Percentiles rank a stretch among this genome's conserved stretches.
Evolutionary conservation across 2,329 filamentous ascomycete genomes (phyloP).

Genomic region (Trichophyton simii): DNA sequence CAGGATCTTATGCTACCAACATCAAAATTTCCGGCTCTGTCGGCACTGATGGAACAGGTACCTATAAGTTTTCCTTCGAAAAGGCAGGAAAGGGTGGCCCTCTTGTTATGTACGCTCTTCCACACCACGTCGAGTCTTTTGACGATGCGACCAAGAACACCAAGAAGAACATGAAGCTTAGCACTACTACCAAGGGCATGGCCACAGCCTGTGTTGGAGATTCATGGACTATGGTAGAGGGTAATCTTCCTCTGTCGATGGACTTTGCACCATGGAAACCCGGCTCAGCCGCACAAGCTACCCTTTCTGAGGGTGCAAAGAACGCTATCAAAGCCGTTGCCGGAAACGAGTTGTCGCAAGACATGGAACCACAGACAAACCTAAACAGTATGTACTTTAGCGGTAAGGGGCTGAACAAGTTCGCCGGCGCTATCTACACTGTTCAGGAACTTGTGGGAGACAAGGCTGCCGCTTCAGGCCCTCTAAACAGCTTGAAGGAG

Average conservation of each 20-base stretch:
- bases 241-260: conserved; percentile 58
- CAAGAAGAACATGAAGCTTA: conserved; percentile 47
- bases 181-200: conserved; percentile 74
- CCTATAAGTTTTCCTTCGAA: conserved; percentile 61
- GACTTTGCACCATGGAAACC: conserved; percentile 68
- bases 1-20: conserved; percentile 59
- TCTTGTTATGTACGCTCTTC: conserved; percentile 75
- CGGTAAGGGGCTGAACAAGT: conserved; percentile 74
- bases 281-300: conserved; percentile 24
- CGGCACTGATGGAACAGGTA: conserved; percentile 47
- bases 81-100: conserved; percentile 52
- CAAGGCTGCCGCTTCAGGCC: conserved; percentile 42
- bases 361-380: conserved; percentile 61
- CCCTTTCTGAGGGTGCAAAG: conserved; percentile 40
- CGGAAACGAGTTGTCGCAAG: conserved; percentile 59
- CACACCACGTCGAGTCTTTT: conserved; percentile 73
- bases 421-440: conserved; percentile 55
- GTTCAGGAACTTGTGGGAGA: conserved; percentile 53
- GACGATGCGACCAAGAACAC: conserved; percentile 42
- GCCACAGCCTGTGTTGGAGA: conserved; percentile 60
- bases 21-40: conserved; percentile 51
- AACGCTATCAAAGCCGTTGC: conserved; percentile 50
- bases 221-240: conserved; percentile 66
- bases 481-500: conserved; percentile 50
- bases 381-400: conserved; percentile 85